Evolutionary conservation across 139 green algal species (phyloP).

Genomic region (Auxenochlorella protothecoides): DNA sequence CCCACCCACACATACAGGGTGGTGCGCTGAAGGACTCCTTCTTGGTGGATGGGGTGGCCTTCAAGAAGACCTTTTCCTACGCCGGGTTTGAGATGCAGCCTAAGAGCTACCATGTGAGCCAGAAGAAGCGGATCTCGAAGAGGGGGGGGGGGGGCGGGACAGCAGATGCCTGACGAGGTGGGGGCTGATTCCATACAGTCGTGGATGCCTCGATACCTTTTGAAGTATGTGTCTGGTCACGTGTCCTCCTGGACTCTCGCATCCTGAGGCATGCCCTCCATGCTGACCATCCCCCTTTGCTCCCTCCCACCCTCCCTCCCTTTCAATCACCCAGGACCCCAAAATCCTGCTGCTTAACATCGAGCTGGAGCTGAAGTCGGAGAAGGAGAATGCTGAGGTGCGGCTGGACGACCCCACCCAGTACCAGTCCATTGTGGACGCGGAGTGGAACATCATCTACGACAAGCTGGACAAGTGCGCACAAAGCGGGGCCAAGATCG

Average conservation of each 20-base stretch:
- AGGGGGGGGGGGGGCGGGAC: too few relatives aligned
- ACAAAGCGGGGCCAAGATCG: conserved; percentile 77
- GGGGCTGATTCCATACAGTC: too few relatives aligned
- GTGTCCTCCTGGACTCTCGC: too few relatives aligned
- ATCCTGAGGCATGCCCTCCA: too few relatives aligned
- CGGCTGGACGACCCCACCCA: conserved; percentile 82
- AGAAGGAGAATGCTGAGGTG: conserved; percentile 97
- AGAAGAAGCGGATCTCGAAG: too few relatives aligned
- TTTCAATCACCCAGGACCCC: conserved; percentile 40
- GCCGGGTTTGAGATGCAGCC: conserved; percentile 99
- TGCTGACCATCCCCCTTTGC: too few relatives aligned
- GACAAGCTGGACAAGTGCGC: conserved; percentile 91
- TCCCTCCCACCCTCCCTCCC: neutral
- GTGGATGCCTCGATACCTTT: too few relatives aligned
- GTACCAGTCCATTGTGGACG: conserved; percentile 97
- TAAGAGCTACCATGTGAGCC: conserved; percentile 61
- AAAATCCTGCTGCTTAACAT: conserved; percentile 97
- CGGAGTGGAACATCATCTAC: conserved; percentile 99
- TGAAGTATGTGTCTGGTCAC: too few relatives aligned
- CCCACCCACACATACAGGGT: conserved; percentile 46
- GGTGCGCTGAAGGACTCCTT: conserved; percentile 91
- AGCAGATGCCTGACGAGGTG: too few relatives aligned
- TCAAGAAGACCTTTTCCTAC: conserved; percentile 99
- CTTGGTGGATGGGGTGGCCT: conserved; percentile 94
- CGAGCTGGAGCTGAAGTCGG: conserved; percentile 95